These are phyloP conservation scores for Starmerella gropengiesseri DNA, from an alignment of 805 yeast genomes.

Conservation along the genomic window DNA sequence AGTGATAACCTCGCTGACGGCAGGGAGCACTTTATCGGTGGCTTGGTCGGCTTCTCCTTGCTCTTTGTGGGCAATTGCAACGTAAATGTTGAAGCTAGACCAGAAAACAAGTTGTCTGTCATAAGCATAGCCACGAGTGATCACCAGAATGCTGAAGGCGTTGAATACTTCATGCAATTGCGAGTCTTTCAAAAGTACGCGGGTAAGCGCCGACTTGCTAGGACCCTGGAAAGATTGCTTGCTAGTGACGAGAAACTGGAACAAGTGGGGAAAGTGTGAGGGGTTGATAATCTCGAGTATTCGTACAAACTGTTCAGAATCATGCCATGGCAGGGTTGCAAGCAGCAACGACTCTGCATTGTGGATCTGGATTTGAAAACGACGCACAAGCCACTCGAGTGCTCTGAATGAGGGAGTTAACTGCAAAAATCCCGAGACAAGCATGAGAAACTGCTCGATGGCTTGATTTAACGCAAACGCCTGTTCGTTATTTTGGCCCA, in stretches of 20 bases:
- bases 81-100: constrained; percentile 57
- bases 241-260: constrained; percentile 58
- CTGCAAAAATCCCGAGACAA: constrained; percentile 67
- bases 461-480: constrained; percentile 63
- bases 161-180: constrained; percentile 59
- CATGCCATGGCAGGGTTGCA: constrained; percentile 71
- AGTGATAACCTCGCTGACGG: constrained; percentile 27
- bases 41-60: constrained; percentile 27
- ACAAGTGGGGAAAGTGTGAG: constrained; percentile 56
- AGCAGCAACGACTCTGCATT: constrained; percentile 64
- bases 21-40: constrained; percentile 30
- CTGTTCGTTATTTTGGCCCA: constrained; percentile 69
- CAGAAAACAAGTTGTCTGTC: constrained; percentile 68
- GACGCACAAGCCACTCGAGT: constrained; percentile 87
- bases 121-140: constrained; percentile 48
- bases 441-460: constrained; percentile 58
- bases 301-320: constrained; percentile 60
- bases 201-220: constrained; percentile 55
- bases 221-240: constrained; percentile 57
- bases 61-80: constrained; percentile 52
- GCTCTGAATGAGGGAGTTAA: constrained; percentile 69
- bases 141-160: constrained; percentile 39
- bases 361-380: constrained; percentile 72
- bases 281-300: constrained; percentile 59
- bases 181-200: constrained; percentile 55